Conservation (phyloP, 1,139 yeast species). For the Torulaspora pretoriensis region DNA sequence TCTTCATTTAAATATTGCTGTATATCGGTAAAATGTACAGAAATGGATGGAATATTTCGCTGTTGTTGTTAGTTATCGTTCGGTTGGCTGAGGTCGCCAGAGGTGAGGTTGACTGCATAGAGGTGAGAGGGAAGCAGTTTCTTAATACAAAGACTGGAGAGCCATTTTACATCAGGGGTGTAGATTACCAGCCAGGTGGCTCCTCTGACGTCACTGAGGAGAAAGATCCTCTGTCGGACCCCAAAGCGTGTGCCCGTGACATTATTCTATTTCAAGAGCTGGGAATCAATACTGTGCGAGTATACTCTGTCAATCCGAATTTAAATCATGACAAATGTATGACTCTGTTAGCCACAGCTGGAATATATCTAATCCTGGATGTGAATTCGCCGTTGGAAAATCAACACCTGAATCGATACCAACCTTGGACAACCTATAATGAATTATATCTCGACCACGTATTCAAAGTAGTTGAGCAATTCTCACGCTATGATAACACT, state of each 20-base stretch:
- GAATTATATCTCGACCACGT: constrained; percentile 66
- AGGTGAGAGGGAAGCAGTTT: constrained; percentile 64
- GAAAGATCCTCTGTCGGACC: constrained; percentile 52
- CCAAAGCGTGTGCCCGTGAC: constrained; percentile 54
- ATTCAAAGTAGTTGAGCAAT: constrained; percentile 76
- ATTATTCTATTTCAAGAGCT: constrained; percentile 51
- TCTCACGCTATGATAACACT: constrained; percentile 80
- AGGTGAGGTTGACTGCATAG: constrained; percentile 54
- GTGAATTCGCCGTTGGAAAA: constrained; percentile 80
- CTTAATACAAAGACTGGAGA: constrained; percentile 69
- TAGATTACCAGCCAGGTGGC: constrained; percentile 89
- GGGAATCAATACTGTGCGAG: constrained; percentile 59
- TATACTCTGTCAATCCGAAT: constrained; percentile 80
- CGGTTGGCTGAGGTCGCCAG: constrained; percentile 1
- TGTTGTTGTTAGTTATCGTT: background rate
- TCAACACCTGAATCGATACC: constrained; percentile 79
- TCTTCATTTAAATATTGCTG: too few species aligned
- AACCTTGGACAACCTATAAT: constrained; percentile 83
- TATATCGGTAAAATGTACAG: background rate
- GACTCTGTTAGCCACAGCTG: constrained; percentile 86
- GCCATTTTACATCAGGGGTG: constrained; percentile 77
- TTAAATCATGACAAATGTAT: constrained; percentile 85
- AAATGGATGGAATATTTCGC: background rate
- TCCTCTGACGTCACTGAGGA: constrained; percentile 49
- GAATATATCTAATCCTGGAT: constrained; percentile 84